Evolutionary conservation across 2,329 filamentous ascomycete species (phyloP).

Genomic region (Colletotrichum sp.): DNA sequence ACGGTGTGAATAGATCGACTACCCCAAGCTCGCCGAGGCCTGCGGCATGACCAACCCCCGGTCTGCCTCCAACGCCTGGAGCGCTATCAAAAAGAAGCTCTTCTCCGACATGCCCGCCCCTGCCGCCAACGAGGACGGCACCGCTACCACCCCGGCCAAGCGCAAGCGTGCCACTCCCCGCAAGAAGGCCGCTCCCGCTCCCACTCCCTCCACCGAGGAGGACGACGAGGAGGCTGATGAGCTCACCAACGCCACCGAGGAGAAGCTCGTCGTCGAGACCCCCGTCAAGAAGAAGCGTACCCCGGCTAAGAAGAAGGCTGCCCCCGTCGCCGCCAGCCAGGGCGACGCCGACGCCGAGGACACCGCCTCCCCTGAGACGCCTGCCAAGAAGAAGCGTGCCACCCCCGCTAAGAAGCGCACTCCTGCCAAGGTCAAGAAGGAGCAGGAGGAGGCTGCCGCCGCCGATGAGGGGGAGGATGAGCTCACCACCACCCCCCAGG

Average conservation of each 20-base stretch:
- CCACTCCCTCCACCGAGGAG: neutral
- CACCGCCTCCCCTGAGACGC: neutral
- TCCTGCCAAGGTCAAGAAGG: slow-evolving; percentile 1
- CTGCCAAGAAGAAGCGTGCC: slow-evolving; percentile 16
- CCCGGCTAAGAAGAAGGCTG: neutral
- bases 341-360: neutral
- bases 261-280: slow-evolving; percentile 13
- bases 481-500: neutral
- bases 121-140: neutral
- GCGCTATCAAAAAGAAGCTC: slow-evolving; percentile 29
- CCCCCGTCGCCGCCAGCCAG: neutral
- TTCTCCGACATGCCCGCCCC: slow-evolving; percentile 1
- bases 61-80: slow-evolving; percentile 29
- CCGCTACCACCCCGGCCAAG: slow-evolving; percentile 19
- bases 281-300: slow-evolving; percentile 11
- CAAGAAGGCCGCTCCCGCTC: neutral
- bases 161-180: slow-evolving; percentile 20
- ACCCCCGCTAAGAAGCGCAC: neutral
- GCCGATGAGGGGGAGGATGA: neutral
- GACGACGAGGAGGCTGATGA: neutral
- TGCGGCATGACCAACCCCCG: slow-evolving; percentile 27
- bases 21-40: slow-evolving; percentile 23
- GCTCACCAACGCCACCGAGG: neutral
- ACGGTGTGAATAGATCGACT: slow-evolving; percentile 28
- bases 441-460: neutral